These are phyloP conservation scores for Saccharomycopsis fodiens DNA, from an alignment of 805 yeast genomes.

Conservation along the genomic window DNA sequence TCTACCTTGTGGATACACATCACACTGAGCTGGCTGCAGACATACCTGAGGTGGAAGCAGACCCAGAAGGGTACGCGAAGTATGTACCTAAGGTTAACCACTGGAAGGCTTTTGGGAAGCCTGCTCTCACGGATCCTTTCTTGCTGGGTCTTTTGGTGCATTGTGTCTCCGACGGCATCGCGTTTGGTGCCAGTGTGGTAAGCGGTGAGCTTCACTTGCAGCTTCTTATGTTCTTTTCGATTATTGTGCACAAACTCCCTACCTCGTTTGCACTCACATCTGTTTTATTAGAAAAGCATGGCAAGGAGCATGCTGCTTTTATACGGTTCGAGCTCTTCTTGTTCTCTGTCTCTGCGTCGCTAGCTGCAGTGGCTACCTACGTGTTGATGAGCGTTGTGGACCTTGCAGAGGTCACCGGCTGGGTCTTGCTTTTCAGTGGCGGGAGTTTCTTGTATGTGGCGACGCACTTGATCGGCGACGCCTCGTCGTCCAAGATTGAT, in stretches of 20 bases:
- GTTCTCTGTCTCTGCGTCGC: constrained; percentile 57
- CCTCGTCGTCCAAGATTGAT: not conserved
- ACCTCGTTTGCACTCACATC: constrained; percentile 63
- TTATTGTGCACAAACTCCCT: constrained; percentile 66
- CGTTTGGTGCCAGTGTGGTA: constrained; percentile 54
- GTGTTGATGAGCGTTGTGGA: constrained; percentile 28
- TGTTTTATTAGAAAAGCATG: constrained; percentile 33
- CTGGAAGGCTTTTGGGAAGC: constrained; percentile 18
- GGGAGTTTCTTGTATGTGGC: constrained; percentile 73
- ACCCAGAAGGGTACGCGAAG: constrained; percentile 3
- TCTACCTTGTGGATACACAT: constrained; percentile 42
- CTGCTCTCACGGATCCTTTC: constrained; percentile 35
- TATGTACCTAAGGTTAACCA: constrained; percentile 1
- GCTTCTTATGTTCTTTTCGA: constrained; percentile 46
- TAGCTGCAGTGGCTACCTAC: constrained; percentile 49
- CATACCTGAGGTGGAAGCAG: not conserved
- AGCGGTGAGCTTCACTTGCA: constrained; percentile 32
- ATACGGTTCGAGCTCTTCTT: constrained; percentile 40
- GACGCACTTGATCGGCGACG: constrained; percentile 46
- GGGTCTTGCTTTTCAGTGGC: constrained; percentile 55
- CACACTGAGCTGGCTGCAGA: constrained; percentile 6
- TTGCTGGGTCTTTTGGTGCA: constrained; percentile 61
- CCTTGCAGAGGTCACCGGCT: constrained; percentile 34
- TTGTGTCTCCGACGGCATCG: constrained; percentile 65
- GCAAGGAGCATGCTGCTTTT: constrained; percentile 25